Percentiles rank a stretch among this genome's conserved stretches.
Evolutionary conservation across 768 basidiomycete genomes (phyloP).

Genomic region (Phylloporus sp.): DNA sequence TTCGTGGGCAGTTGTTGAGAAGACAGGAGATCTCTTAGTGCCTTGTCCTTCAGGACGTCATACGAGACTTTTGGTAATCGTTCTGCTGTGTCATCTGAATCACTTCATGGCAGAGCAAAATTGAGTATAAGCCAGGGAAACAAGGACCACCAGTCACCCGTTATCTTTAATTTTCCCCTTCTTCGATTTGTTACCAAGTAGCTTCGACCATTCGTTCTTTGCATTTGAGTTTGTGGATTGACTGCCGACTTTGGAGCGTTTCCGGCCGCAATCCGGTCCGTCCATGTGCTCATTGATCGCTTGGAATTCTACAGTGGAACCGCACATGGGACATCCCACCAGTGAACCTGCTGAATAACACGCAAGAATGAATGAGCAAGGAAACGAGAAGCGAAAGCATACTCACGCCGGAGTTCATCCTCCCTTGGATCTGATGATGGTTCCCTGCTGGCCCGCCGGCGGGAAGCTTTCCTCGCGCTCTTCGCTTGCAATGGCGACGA

Average conservation of each 20-base stretch:
- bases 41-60: slow-evolving; percentile 55
- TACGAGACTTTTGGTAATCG: slow-evolving; percentile 65
- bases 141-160: slow-evolving; percentile 8
- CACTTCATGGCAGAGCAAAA: slow-evolving; percentile 17
- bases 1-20: slow-evolving; percentile 45
- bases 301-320: slow-evolving; percentile 38
- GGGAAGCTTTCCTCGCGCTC: slow-evolving; percentile 17
- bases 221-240: slow-evolving; percentile 21
- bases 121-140: slow-evolving; percentile 4
- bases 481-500: slow-evolving; percentile 22
- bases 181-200: slow-evolving; percentile 29
- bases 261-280: slow-evolving; percentile 40
- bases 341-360: slow-evolving; percentile 28
- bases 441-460: slow-evolving; percentile 13
- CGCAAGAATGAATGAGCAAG: not conserved
- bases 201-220: slow-evolving; percentile 40
- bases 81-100: slow-evolving; percentile 33
- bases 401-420: slow-evolving; percentile 26
- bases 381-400: not conserved
- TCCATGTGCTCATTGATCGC: slow-evolving; percentile 67
- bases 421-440: slow-evolving; percentile 31
- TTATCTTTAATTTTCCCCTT: slow-evolving; percentile 43
- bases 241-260: slow-evolving; percentile 16
- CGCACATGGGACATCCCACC: slow-evolving; percentile 63
- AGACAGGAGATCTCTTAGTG: slow-evolving; percentile 50